These are phyloP conservation scores for Conticribra weissflogii DNA, from an alignment of 108 stramenopile species.

Conservation along the genomic window DNA sequence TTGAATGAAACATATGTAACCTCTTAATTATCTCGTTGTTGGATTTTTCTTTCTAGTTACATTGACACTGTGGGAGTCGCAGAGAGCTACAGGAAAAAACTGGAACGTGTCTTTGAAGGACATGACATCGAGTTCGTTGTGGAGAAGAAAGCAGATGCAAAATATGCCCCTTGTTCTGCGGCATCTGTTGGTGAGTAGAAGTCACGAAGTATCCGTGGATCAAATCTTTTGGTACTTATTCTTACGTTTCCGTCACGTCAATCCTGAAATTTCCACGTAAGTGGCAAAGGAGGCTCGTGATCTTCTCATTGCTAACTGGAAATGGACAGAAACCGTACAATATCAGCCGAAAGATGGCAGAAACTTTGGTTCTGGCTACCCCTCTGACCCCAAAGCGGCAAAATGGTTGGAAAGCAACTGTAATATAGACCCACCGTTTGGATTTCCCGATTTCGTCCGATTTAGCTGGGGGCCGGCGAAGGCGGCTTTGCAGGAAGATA, in stretches of 20 bases:
- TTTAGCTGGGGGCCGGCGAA: slow-evolving; percentile 85
- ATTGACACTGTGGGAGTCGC: slow-evolving; percentile 92
- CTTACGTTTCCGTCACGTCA: not conserved
- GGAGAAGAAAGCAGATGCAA: slow-evolving; percentile 92
- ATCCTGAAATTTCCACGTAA: slow-evolving; percentile 5
- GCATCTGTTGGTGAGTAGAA: slow-evolving; percentile 68
- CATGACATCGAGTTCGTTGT: slow-evolving; percentile 81
- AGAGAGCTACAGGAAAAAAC: slow-evolving; percentile 58
- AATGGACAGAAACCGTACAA: slow-evolving; percentile 56
- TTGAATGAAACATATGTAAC: not conserved
- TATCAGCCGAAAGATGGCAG: slow-evolving; percentile 19
- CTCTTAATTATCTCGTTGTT: not conserved
- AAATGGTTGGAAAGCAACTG: slow-evolving; percentile 66
- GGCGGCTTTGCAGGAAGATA: slow-evolving; percentile 50
- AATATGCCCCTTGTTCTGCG: slow-evolving; percentile 87
- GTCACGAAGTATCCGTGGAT: not conserved
- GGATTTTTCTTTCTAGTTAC: slow-evolving; percentile 16
- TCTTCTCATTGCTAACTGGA: slow-evolving; percentile 60
- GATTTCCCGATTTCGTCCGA: slow-evolving; percentile 73
- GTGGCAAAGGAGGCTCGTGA: slow-evolving; percentile 89
- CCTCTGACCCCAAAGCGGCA: slow-evolving; percentile 77
- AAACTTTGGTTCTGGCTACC: slow-evolving; percentile 77
- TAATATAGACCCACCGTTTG: slow-evolving; percentile 67
- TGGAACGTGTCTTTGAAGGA: slow-evolving; percentile 71
- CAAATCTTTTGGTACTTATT: no score